Evolutionary conservation across 129 eudicot species (phyloP), one percentile per base, ranked within the genome.

Genomic region (Logfia minima): DNA sequence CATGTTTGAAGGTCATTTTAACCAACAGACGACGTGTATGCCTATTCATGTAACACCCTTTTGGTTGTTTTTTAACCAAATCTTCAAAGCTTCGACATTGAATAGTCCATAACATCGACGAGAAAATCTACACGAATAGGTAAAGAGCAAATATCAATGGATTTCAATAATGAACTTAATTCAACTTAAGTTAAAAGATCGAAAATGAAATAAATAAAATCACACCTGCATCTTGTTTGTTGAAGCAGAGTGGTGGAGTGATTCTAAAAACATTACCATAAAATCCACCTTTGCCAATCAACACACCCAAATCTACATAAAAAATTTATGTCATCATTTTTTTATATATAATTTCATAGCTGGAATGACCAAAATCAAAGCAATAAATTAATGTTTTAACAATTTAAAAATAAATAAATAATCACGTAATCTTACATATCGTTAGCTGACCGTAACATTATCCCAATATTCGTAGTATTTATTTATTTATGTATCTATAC

Each of bases 231-330:
- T 92, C 96, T 45, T 87, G 87, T 81, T 87, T 89, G 78, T 83
- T 89, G 85, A 92, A 87, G 81, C 97, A 92, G 19, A 92, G 88
- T 3, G 97, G 97, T 39, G 97, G 96, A 34, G 96, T 92, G 71
- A 92, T 81, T 63, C 96, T 84, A 79, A 92, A 89, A 17, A 92
- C 91, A 29, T 92, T 92, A 28, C 97, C 92, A 35, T 75, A 84
- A 70, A 87, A 92, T 14, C 96, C 96, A 60, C 96, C 97, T 89
- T 89, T 92, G 17, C 97, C 96, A 1, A 92, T 69, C 76, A 89
- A 81, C n/a, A 92, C 92, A 31, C 97, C 97, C 88, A 89, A 69
- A 32, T 92, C 96, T 92, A 51, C 34, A 76, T 2, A 35, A 53
- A 2, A 66, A 34, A 35, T 45, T 11, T 24, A 29, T 64, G 19